Base-by-base conservation (phyloP, 257 asterid species). In the Penstemon newberryi region DNA sequence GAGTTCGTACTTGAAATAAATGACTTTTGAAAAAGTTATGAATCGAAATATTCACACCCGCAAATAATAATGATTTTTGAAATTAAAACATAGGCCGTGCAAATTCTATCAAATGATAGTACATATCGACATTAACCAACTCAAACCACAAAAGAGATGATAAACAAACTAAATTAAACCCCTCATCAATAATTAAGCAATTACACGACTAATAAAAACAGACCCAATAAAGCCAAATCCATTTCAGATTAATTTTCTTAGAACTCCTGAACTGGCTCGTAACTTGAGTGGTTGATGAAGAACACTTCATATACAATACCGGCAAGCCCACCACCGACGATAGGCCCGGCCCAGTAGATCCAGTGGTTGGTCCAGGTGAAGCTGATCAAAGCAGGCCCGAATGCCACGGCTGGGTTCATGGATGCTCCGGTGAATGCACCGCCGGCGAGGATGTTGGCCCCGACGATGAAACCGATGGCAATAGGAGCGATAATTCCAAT, bases 351-450 rank as follows among this genome's bases (percentile, higher is more conserved):
- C 94, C 96, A 89, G 78, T 84, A 89, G 5, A 89, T 73, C 96
- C 96, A 89, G 57, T 89, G 96, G 77, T 77, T 5, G 5, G 70
- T 46, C 94, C 94, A 89, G 51, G 15, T 56, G 84, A 85, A 84
- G 83, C 91, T 80, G 3, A 83, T 70, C 70, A 89, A 13, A 19
- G 93, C 86, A 3, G 93, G 93, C 8, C 96, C 96, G 45, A 89
- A 89, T 5, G 96, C 75, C 2, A 89, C 93, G 0, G 96, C 96
- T 0, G 96, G 96, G 82, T 88, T 88, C 96, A 86, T 86, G n/a
- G 94, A 86, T 0, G 94, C 96, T 3, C 96, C 96, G 68, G 86
- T 82, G 66, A 89, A 89, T 4, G 88, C 82, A 1, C 96, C 96
- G 40, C 96, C 96, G 25, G 79, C 89, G 0, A 89, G 82, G 47